Conservation (phyloP, 805 yeast genomes). For the Millerozyma miso region DNA sequence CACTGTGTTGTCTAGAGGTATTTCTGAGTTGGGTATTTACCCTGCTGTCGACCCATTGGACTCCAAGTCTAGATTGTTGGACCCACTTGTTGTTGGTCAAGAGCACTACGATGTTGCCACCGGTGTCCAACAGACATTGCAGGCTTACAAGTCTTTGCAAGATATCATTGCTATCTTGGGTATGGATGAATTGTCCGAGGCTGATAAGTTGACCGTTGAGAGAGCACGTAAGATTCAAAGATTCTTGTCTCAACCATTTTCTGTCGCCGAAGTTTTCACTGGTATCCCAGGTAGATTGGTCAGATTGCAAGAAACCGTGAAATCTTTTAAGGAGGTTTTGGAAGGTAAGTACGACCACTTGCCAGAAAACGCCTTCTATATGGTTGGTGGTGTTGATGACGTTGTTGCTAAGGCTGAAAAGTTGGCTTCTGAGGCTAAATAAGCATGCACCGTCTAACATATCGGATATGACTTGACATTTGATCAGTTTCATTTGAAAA, state of each 20-base stretch:
- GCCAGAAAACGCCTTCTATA: constrained; percentile 99
- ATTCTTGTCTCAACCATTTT: constrained; percentile 99
- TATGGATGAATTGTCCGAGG: constrained; percentile 99
- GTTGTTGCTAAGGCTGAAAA: constrained; percentile 98
- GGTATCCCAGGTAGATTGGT: constrained; percentile 99
- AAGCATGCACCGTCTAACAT: constrained; percentile 19
- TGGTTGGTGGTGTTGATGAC: constrained; percentile 99
- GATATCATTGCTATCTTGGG: constrained; percentile 99
- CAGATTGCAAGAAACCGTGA: constrained; percentile 90
- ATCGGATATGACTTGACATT: constrained; percentile 8
- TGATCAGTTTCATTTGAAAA: constrained; percentile 9
- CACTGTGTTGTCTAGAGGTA: constrained; percentile 99
- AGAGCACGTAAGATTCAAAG: constrained; percentile 99
- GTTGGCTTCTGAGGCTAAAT: constrained; percentile 89
- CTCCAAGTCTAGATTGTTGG: constrained; percentile 98
- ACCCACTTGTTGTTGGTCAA: constrained; percentile 95
- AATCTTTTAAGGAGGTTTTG: constrained; percentile 93
- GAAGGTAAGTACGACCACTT: constrained; percentile 98
- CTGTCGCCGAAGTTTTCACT: constrained; percentile 99
- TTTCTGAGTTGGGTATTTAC: constrained; percentile 99
- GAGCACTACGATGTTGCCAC: constrained; percentile 98
- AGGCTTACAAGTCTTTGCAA: constrained; percentile 99
- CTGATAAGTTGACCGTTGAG: constrained; percentile 98
- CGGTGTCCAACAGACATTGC: constrained; percentile 95
- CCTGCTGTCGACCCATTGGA: constrained; percentile 99